Percentiles rank a stretch among this genome's conserved stretches.
phyloP scores from a whole-genome alignment of 768 basidiomycete genomes.

The Tricholoma sp. region DNA sequence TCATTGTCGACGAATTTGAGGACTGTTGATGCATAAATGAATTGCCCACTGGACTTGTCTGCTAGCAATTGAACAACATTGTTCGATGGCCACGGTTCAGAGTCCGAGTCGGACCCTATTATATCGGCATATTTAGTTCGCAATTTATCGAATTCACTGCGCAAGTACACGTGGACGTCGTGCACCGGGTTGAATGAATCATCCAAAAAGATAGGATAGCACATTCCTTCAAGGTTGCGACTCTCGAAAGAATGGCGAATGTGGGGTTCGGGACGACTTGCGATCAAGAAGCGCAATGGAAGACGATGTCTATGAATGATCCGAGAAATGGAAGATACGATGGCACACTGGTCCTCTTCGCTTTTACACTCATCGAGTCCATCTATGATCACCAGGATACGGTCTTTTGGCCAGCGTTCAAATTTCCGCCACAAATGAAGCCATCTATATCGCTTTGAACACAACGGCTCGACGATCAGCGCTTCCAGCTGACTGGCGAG shows the following conservation, averaged over 20 bases:
- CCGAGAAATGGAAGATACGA: neutral
- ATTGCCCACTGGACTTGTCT: slow-evolving; percentile 3
- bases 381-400: neutral
- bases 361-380: neutral
- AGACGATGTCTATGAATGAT: neutral
- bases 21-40: slow-evolving; percentile 8
- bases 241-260: neutral
- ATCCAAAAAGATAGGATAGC: neutral
- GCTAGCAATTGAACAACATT: neutral
- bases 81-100: slow-evolving; percentile 4
- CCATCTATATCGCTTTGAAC: no score
- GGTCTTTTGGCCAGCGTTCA: neutral
- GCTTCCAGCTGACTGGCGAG: neutral
- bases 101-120: no score
- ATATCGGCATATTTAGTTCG: neutral
- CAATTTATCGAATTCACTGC: slow-evolving; percentile 2
- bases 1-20: slow-evolving; percentile 3
- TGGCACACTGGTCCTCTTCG: neutral
- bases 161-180: slow-evolving; percentile 2
- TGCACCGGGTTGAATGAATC: neutral
- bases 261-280: slow-evolving; percentile 1
- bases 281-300: slow-evolving; percentile 2
- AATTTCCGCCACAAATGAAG: no score
- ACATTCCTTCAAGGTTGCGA: neutral
- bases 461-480: neutral